Evolutionary conservation across 768 basidiomycete species (phyloP), one percentile per base, ranked within the genome.

Genomic region (Lactarius akahatsu): DNA sequence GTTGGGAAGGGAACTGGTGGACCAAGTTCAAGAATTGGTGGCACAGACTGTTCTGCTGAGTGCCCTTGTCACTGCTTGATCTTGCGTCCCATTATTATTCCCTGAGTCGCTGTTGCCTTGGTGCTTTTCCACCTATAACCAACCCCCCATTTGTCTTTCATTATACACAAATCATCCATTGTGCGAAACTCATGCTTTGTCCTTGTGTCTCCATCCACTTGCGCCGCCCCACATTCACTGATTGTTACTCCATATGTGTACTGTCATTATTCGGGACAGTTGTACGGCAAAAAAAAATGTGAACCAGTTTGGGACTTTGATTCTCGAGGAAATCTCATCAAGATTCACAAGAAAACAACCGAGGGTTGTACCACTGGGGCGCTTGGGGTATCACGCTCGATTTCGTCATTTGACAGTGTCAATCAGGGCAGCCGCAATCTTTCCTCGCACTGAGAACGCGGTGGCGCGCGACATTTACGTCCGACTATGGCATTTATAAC

Each of bases 1-100:
- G 85, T 13, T 94, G 87, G 86, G 79, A 85, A 72, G 92, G 93
- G 26, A 80, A 85, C 54, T 90, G 87, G 85, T 94, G 91, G 91
- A 85, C 85, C 54, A 81, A 89, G 69, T 86, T 95, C 73, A 78
- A 85, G 71, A 76, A 86, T 56, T 95, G 94, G 94, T 91, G 87
- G 84, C 85, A 84, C 75, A 84, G 83, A 76, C 69, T 89, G 57
- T 93, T 94, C 77, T 91, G 90, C 77, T 92, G 82, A 77, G 11
- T 28, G 67, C 30, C 32, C 34, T 11, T 38, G 40, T 26, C 57
- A 41, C 57, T 56, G 32, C 58, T 50, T 36, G 9, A 36, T 59
- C 57, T 26, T 67, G 65, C 43, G 28, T 43, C 38, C 57, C 61
- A 61, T 52, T 58, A 23, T 59, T 20, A 38, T 38, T 34, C 26